Evolutionary conservation across 805 yeast genomes (phyloP).

Genomic region (Candida andamanensis): DNA sequence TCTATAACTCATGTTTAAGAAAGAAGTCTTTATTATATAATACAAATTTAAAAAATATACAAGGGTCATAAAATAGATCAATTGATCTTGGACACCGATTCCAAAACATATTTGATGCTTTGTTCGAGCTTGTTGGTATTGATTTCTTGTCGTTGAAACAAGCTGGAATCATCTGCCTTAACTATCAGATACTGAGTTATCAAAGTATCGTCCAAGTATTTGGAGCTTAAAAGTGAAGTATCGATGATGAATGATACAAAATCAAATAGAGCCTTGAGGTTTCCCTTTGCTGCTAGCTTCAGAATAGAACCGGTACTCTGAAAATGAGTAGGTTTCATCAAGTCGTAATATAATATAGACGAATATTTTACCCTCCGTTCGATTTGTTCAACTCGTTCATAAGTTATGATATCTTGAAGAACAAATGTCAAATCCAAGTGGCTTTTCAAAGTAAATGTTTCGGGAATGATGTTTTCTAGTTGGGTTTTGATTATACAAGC

Average conservation of each 20-base stretch:
- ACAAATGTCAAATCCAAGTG: constrained; percentile 3
- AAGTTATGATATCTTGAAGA: constrained; percentile 2
- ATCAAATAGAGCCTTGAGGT: constrained; percentile 16
- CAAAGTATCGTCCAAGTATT: constrained; percentile 13
- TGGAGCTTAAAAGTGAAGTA: constrained; percentile 4
- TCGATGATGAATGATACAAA: constrained; percentile 9
- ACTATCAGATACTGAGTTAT: constrained; percentile 13
- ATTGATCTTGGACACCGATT: too few species aligned
- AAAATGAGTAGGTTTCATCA: constrained; percentile 4
- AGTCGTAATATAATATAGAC: constrained; percentile 2
- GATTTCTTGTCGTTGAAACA: constrained; percentile 13
- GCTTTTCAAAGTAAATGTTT: constrained; percentile 25
- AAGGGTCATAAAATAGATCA: too few species aligned
- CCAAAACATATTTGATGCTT: constrained; percentile 5
- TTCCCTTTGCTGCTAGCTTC: constrained; percentile 15
- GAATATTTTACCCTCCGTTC: constrained; percentile 10
- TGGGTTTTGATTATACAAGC: constrained; percentile 21
- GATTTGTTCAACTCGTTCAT: constrained; percentile 8
- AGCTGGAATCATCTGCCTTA: constrained; percentile 14
- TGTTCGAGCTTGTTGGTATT: constrained; percentile 10
- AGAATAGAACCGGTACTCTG: constrained; percentile 2
- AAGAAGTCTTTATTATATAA: too few species aligned
- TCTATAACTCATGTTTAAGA: constrained; percentile 11
- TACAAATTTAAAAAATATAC: too few species aligned
- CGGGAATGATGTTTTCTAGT: constrained; percentile 20